Conservation (phyloP, 2,329 filamentous ascomycete species). For the Penicillium italicum region DNA sequence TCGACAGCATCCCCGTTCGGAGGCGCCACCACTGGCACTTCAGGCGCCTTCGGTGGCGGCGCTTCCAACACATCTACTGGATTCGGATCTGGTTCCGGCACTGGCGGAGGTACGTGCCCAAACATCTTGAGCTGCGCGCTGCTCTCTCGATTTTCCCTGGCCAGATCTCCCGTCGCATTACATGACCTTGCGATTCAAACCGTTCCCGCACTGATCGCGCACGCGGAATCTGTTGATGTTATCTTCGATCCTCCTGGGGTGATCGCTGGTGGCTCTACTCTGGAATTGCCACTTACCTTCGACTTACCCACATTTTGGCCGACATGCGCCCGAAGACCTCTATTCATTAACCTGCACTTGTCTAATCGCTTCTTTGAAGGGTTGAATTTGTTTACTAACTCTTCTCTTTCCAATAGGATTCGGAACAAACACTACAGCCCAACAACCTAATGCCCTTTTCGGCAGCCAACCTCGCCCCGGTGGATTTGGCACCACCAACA, state of each 20-base stretch:
- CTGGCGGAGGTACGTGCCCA: slow-evolving; percentile 42
- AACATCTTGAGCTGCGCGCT: slow-evolving; percentile 24
- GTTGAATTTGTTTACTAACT: slow-evolving; percentile 18
- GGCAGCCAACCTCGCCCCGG: slow-evolving; percentile 32
- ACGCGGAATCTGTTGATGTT: not conserved
- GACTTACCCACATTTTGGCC: not conserved
- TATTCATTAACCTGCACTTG: not conserved
- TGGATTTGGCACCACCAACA: slow-evolving; percentile 32
- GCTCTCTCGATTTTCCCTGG: slow-evolving; percentile 12
- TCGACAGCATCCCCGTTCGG: slow-evolving; percentile 39
- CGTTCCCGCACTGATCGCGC: not conserved
- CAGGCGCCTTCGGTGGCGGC: slow-evolving; percentile 33
- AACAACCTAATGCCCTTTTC: slow-evolving; percentile 37
- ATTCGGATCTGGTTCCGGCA: slow-evolving; percentile 31
- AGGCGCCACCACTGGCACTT: slow-evolving; percentile 28
- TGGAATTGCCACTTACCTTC: not conserved
- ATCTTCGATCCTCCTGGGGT: not conserved
- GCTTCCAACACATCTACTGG: slow-evolving; percentile 32
- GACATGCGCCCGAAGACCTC: not conserved
- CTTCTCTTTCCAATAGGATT: slow-evolving; percentile 30
- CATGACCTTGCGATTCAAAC: slow-evolving; percentile 1
- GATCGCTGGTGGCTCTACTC: not conserved
- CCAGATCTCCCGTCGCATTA: slow-evolving; percentile 8
- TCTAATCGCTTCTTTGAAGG: not conserved
- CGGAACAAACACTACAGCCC: slow-evolving; percentile 30